A percentile compares a stretch with the other conserved stretches of the same genome.
phyloP scores from a whole-genome alignment of 306 rosid species.

The Astragalus membranaceus region DNA sequence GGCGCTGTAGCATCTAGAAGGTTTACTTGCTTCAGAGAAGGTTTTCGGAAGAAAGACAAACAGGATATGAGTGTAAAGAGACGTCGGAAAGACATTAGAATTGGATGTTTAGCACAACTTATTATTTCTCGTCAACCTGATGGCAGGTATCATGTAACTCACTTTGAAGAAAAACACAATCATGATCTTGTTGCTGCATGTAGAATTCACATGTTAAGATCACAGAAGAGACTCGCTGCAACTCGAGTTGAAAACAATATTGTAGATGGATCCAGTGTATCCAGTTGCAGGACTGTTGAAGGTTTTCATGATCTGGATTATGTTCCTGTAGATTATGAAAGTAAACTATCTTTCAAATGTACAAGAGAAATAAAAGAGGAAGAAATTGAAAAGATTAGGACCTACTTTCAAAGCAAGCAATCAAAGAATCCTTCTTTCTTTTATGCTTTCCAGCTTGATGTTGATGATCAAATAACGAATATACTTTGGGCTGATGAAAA shows the following conservation, averaged over 20 bases:
- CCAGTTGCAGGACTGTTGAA: no score
- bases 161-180: conserved; percentile 59
- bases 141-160: conserved; percentile 52
- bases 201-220: conserved; percentile 49
- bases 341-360: conserved; percentile 37
- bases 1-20: conserved; percentile 57
- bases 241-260: conserved; percentile 29
- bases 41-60: conserved; percentile 55
- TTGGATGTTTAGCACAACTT: conserved; percentile 59
- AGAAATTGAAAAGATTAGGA: conserved; percentile 40
- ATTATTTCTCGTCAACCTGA: conserved; percentile 55
- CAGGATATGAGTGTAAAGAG: conserved; percentile 39
- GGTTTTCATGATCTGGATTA: conserved; percentile 19
- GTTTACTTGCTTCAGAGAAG: conserved; percentile 65
- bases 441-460: conserved; percentile 53
- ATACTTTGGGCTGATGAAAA: conserved; percentile 55
- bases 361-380: conserved; percentile 33
- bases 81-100: conserved; percentile 58
- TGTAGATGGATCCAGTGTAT: conserved; percentile 21
- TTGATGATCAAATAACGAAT: conserved; percentile 42
- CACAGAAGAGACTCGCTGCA: conserved; percentile 46
- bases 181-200: conserved; percentile 59
- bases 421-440: conserved; percentile 44
- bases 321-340: conserved; percentile 26
- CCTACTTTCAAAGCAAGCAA: conserved; percentile 38